Base-by-base conservation (phyloP, 495 filamentous ascomycete species). In the Annulohypoxylon maeteangense region DNA sequence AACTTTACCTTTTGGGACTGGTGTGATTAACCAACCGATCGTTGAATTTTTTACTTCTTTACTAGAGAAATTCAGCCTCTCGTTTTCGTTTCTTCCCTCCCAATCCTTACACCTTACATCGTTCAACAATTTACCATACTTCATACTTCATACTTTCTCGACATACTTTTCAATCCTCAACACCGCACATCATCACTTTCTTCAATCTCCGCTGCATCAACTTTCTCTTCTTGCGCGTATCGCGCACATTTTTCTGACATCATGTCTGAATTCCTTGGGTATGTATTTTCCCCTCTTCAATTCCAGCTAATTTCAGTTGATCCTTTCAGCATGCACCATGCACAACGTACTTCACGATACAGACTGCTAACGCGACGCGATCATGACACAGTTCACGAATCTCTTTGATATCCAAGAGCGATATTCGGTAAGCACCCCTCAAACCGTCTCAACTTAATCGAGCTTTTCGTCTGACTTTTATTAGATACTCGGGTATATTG, bases 321-420 rank as follows among this genome's bases (percentile, higher is more conserved):
- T 23, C 20, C 44, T 23, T 20, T 47, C 44, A 34, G n/a, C n/a
- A n/a, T n/a, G n/a, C n/a, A n/a, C n/a, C 27, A 29, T 29, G 2
- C 27, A 29, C 27, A 29, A 29, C 27, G 27, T 6, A 29, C 27
- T 6, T 29, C 27, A 29, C 57, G 20, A 56, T 25, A 58, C 22
- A n/a, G 20, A 58, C 58, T 68, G 55, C 81, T 81, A 65, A 81
- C 42, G 45, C 22, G 6, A 29, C 44, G 36, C 34, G 44, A 66
- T n/a, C n/a, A 31, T 23, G 1, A 23, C 68, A 53, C 74, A 93
- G 92, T 71, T 85, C 91, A 59, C 87, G 89, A 56, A 95, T 95
- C 80, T 93, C 91, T 32, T 85, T 99, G 80, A 94, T 99, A 81
- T 98, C 96, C 18, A 96, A 93, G 82, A 96, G 94, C 80, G 93